Evolutionary conservation across 2,329 filamentous ascomycete species (phyloP).

Genomic region (Verticillium nubilum): DNA sequence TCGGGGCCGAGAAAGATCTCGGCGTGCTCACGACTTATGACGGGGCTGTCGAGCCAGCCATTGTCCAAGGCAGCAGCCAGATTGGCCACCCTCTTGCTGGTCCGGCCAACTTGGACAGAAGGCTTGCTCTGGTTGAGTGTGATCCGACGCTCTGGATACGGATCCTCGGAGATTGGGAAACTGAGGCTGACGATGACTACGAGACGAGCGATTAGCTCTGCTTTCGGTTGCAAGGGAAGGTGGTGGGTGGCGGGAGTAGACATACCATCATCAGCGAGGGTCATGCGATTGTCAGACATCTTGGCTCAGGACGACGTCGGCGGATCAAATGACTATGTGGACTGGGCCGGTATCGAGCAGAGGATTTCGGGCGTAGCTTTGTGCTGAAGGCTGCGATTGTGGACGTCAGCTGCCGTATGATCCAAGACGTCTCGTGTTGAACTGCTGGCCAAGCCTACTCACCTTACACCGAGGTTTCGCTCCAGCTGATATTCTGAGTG

Average conservation of each 20-base stretch:
- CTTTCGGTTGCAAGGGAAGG: neutral
- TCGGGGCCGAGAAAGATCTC: slow-evolving; percentile 37
- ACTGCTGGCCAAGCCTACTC: neutral
- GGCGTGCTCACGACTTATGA: slow-evolving; percentile 67
- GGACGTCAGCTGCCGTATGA: neutral
- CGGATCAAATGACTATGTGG: neutral
- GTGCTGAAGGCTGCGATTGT: neutral
- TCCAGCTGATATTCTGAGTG: neutral
- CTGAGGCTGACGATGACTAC: neutral
- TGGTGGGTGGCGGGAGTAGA: neutral
- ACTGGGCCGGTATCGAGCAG: neutral
- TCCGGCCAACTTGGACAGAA: slow-evolving; percentile 33
- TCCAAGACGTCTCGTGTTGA: neutral
- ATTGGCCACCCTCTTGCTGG: slow-evolving; percentile 31
- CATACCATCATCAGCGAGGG: slow-evolving; percentile 7
- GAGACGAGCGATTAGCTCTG: neutral
- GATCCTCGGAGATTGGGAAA: neutral
- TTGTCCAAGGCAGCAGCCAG: slow-evolving; percentile 41
- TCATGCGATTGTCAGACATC: slow-evolving; percentile 5
- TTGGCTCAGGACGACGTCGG: neutral
- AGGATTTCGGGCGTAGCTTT: neutral
- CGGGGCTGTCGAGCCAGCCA: slow-evolving; percentile 64
- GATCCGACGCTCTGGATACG: slow-evolving; percentile 13
- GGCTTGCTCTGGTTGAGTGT: slow-evolving; percentile 23
- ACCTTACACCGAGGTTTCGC: neutral